A percentile compares a stretch with the other conserved stretches of the same genome.
Evolutionary conservation across 306 rosid genomes (phyloP).

Genomic region (Morella rubra): DNA sequence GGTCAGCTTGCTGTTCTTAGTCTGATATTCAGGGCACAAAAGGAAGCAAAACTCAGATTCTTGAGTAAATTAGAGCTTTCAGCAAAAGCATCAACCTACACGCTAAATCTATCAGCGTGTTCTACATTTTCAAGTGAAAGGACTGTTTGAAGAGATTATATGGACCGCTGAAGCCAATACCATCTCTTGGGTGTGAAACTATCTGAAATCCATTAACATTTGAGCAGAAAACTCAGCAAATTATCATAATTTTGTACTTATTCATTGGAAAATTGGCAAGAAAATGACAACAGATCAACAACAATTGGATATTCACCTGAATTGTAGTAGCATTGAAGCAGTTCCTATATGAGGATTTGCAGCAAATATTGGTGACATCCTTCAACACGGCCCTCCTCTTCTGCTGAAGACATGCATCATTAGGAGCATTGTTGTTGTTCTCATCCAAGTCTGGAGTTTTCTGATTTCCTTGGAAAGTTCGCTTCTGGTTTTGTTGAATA

Average conservation of each 20-base stretch:
- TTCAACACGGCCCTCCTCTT: constrained; percentile 70
- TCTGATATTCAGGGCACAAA: constrained; percentile 40
- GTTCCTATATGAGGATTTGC: constrained; percentile 46
- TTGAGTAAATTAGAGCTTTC: not conserved
- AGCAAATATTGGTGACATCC: constrained; percentile 62
- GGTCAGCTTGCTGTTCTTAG: constrained; percentile 46
- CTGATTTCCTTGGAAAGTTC: constrained; percentile 34
- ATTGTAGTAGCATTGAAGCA: constrained; percentile 50
- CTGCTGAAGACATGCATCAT: constrained; percentile 37
- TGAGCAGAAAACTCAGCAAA: not conserved
- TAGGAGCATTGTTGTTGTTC: constrained; percentile 32
- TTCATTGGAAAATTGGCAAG: not conserved
- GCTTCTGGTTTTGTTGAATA: constrained; percentile 43
- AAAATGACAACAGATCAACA: not conserved
- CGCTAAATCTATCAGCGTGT: not conserved
- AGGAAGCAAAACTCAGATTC: constrained; percentile 13
- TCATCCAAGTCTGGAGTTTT: constrained; percentile 43
- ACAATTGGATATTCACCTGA: constrained; percentile 47
- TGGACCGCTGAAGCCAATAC: not conserved
- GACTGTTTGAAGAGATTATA: not conserved
- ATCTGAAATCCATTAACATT: not conserved
- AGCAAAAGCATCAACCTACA: not conserved
- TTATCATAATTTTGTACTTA: not conserved
- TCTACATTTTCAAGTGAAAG: constrained; percentile 6
- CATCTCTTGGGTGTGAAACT: not conserved